Conservation (phyloP, 2,329 filamentous ascomycete genomes). For the Xylaria multiplex region DNA sequence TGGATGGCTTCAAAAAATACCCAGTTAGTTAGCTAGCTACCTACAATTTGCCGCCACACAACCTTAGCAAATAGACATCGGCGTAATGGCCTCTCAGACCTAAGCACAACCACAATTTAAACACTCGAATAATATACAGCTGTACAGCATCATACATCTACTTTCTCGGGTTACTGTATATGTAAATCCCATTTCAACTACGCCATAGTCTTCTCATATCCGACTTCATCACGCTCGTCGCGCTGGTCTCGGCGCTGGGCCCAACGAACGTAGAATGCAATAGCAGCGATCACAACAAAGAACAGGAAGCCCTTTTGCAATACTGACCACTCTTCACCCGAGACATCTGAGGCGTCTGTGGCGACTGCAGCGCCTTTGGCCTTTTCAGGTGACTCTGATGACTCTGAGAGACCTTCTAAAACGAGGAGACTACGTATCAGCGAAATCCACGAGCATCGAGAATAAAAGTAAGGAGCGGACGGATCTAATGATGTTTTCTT, state of each 20-base stretch:
- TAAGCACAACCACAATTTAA: slow-evolving; percentile 4
- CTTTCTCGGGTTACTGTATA: slow-evolving; percentile 8
- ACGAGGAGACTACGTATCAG: slow-evolving; percentile 37
- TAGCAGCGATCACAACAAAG: slow-evolving; percentile 57
- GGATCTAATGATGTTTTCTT: slow-evolving; percentile 28
- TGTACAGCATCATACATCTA: slow-evolving; percentile 24
- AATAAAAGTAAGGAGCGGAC: slow-evolving; percentile 48
- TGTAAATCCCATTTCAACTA: slow-evolving; percentile 43
- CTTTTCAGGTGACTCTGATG: slow-evolving; percentile 52
- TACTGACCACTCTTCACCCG: slow-evolving; percentile 53
- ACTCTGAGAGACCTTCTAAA: slow-evolving; percentile 50
- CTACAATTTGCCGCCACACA: slow-evolving; percentile 9
- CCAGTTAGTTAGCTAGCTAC: slow-evolving; percentile 13
- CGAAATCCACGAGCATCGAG: slow-evolving; percentile 49
- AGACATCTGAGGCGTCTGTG: neutral
- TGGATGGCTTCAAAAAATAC: slow-evolving; percentile 28
- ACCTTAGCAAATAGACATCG: neutral
- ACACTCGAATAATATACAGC: slow-evolving; percentile 16
- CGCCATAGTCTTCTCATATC: slow-evolving; percentile 58
- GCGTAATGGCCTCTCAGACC: neutral
- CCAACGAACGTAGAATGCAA: slow-evolving; percentile 58
- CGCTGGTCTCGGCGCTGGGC: slow-evolving; percentile 49
- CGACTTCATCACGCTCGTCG: slow-evolving; percentile 48
- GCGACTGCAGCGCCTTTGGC: slow-evolving; percentile 51
- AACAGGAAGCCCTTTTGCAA: slow-evolving; percentile 63